Conservation (phyloP, 345 rosid genomes). For the Salix caprea region DNA sequence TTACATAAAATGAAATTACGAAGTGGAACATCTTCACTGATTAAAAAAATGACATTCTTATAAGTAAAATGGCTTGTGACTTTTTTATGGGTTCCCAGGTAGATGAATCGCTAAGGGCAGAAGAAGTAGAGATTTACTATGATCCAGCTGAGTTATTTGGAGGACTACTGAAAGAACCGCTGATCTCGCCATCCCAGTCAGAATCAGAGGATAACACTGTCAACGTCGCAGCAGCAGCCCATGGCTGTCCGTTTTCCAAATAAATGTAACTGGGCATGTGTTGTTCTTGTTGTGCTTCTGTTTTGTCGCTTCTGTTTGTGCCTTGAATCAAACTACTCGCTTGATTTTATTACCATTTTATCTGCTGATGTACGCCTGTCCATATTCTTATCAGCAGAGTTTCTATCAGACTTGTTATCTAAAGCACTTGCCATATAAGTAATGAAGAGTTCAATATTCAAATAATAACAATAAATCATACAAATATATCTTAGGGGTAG, state of each 20-base stretch:
- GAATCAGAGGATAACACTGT: neutral
- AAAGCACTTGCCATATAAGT: no score
- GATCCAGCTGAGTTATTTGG: conserved; percentile 69
- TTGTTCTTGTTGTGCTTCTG: neutral
- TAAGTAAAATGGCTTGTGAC: neutral
- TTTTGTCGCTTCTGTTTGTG: neutral
- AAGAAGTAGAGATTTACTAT: conserved; percentile 63
- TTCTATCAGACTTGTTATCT: no score
- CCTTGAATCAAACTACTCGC: neutral
- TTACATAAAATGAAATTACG: neutral
- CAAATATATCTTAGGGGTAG: no score
- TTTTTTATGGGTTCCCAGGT: conserved; percentile 24
- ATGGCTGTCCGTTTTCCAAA: conserved; percentile 21
- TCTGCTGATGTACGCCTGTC: no score
- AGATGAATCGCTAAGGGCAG: conserved; percentile 59
- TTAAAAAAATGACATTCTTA: no score
- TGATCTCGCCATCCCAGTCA: neutral
- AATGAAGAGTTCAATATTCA: no score
- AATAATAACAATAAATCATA: no score
- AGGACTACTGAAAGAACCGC: conserved; percentile 43
- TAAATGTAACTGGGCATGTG: neutral
- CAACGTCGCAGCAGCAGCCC: neutral
- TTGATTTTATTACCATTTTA: no score
- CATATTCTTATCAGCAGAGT: no score
- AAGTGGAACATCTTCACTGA: neutral